Percentiles rank a stretch among this genome's conserved stretches.
Evolutionary conservation across 202 grass and related monocot species (phyloP).

Genomic region (Carex sylvatica): DNA sequence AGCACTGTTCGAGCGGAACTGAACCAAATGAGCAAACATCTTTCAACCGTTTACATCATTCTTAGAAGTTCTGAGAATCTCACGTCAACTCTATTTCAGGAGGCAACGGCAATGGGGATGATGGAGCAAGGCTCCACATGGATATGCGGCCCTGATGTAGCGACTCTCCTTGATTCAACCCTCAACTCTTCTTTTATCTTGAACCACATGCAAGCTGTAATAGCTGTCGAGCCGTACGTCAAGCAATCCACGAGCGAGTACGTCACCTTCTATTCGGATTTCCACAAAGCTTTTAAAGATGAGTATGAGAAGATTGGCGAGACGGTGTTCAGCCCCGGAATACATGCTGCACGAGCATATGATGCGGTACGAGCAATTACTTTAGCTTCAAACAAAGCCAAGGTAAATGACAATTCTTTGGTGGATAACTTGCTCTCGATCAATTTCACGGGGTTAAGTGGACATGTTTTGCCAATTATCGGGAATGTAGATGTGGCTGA

Average conservation of each 20-base stretch:
- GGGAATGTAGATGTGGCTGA: not conserved
- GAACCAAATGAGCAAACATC: not conserved
- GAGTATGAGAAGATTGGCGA: slow-evolving; percentile 19
- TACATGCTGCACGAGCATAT: slow-evolving; percentile 10
- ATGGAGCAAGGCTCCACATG: slow-evolving; percentile 23
- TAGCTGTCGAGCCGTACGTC: slow-evolving; percentile 20
- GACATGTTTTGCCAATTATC: not conserved
- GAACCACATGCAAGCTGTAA: slow-evolving; percentile 35
- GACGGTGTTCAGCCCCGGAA: not conserved
- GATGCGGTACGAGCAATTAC: slow-evolving; percentile 7
- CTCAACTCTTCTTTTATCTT: slow-evolving; percentile 27
- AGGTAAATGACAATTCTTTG: slow-evolving; percentile 7
- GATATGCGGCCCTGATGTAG: slow-evolving; percentile 26
- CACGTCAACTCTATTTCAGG: slow-evolving; percentile 8
- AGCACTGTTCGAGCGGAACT: not conserved
- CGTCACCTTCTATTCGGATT: not conserved
- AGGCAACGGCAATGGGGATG: slow-evolving; percentile 16
- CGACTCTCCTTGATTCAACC: slow-evolving; percentile 32
- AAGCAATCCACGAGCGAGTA: slow-evolving; percentile 10
- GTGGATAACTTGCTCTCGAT: not conserved
- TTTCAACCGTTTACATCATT: slow-evolving; percentile 29
- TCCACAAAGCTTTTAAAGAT: not conserved
- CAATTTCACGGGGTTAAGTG: slow-evolving; percentile 20
- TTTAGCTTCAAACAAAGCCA: not conserved
- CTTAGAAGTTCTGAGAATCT: slow-evolving; percentile 23